These are phyloP conservation scores for Fusarium beomiforme DNA, from an alignment of 2,329 filamentous ascomycete species.

Conservation along the genomic window DNA sequence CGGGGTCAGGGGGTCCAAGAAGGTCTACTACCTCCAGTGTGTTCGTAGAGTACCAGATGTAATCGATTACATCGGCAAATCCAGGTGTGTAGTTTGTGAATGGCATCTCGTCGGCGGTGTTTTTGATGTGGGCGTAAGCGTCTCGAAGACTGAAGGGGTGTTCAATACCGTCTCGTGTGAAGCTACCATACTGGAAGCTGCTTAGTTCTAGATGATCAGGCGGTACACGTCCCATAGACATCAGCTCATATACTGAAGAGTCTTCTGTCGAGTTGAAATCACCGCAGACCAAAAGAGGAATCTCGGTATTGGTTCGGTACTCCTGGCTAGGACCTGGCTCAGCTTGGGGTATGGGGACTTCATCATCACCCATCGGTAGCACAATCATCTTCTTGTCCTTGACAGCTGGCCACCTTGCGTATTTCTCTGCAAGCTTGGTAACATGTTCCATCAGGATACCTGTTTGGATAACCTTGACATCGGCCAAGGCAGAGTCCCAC, in stretches of 20 bases:
- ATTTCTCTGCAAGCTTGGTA: slow-evolving; percentile 85
- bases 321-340: slow-evolving; percentile 85
- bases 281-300: slow-evolving; percentile 90
- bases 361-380: slow-evolving; percentile 56
- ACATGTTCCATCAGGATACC: slow-evolving; percentile 95
- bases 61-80: slow-evolving; percentile 94
- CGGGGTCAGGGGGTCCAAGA: slow-evolving; percentile 85
- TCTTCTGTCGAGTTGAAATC: slow-evolving; percentile 93
- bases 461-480: slow-evolving; percentile 96
- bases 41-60: slow-evolving; percentile 97
- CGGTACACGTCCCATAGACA: slow-evolving; percentile 81
- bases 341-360: slow-evolving; percentile 59
- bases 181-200: slow-evolving; percentile 88
- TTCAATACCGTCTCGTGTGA: slow-evolving; percentile 90
- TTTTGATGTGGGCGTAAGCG: slow-evolving; percentile 83
- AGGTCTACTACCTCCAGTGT: slow-evolving; percentile 84
- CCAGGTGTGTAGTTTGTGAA: slow-evolving; percentile 98
- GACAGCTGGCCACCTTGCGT: slow-evolving; percentile 79
- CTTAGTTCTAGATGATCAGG: slow-evolving; percentile 84
- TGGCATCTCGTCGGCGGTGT: slow-evolving; percentile 83
- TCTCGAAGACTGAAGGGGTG: slow-evolving; percentile 96
- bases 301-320: slow-evolving; percentile 86
- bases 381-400: slow-evolving; percentile 79
- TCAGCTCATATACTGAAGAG: slow-evolving; percentile 90
- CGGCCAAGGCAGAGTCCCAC: slow-evolving; percentile 90